Base-by-base conservation (phyloP, 1,284 basidiomycete species). In the Naganishia liquefaciens region DNA sequence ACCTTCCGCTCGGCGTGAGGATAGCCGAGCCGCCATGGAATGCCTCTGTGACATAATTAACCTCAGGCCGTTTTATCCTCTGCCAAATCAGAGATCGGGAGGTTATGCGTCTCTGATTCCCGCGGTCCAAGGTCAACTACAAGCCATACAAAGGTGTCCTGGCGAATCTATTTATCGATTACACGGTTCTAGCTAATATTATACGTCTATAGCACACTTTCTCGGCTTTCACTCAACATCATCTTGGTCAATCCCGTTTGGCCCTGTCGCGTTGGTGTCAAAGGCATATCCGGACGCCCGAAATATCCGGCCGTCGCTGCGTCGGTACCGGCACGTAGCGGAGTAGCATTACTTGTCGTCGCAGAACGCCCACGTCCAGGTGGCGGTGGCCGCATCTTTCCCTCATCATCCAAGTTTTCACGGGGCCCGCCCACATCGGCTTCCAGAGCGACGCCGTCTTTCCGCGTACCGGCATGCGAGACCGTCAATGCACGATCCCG, bases 401-500 rank as follows among this genome's bases (percentile, higher is more conserved):
- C 50, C 6, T 27, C 17, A 51, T 54, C 53, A 9, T 21, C 53
- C 4, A 43, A n/a, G 17, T 21, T 10, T n/a, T 39, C 53, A 10
- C 27, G 53, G 7, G 21, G 23, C 37, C 21, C 21, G 19, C n/a
- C 17, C 30, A 5, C 13, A 30, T 43, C 33, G 15, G 33, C n/a
- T 1, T 39, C 4, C 3, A 21, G 15, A 37, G 30, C 46, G 25
- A n/a, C 6, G 46, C 46, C 21, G n/a, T 13, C 21, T 39, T 10
- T 27, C 25, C 27, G 23, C 5, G 21, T 19, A 28, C 23, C 23
- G 25, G 50, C 19, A 11, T 19, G 17, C 33, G 40, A 37, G 21
- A 54, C 17, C 53, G 53, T 40, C 13, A 46, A 50, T 7, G 67
- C 62, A 10, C 68, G 28, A n/a, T 55, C 66, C 4, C 42, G 44